These are phyloP conservation scores for Cladophialophora bantiana DNA, from an alignment of 2,329 filamentous ascomycete species.

Conservation along the genomic window DNA sequence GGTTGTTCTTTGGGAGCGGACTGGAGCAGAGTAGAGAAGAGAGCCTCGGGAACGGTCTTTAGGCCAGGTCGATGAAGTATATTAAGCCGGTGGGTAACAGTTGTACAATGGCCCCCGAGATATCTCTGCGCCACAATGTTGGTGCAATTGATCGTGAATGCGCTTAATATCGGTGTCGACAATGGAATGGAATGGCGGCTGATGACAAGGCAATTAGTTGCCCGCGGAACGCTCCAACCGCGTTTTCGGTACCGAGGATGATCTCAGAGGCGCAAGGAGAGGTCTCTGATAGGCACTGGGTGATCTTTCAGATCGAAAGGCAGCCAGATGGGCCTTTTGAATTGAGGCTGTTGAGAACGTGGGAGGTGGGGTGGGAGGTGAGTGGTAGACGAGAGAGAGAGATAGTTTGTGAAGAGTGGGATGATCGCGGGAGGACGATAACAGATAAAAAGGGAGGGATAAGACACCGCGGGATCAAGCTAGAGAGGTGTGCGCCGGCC, in stretches of 20 bases:
- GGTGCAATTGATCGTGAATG: background rate
- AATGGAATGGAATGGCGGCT: background rate
- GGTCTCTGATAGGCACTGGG: constrained; percentile 11
- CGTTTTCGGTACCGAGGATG: constrained; percentile 23
- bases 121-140: constrained; percentile 13
- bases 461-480: background rate
- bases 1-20: background rate
- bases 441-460: constrained; percentile 4
- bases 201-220: background rate
- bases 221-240: constrained; percentile 2
- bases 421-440: constrained; percentile 9
- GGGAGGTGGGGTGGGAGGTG: constrained; percentile 25
- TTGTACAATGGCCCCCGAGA: background rate
- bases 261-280: constrained; percentile 22
- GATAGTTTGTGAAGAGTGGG: constrained; percentile 9
- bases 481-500: background rate
- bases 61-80: background rate
- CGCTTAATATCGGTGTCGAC: constrained; percentile 19
- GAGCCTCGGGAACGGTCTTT: background rate
- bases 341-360: constrained; percentile 19
- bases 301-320: constrained; percentile 16
- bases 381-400: constrained; percentile 3
- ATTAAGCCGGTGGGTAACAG: background rate
- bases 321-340: constrained; percentile 25
- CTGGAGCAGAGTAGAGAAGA: background rate